Base-by-base conservation (phyloP, 352 stramenopile genomes). In the Ophiocytium majus region DNA sequence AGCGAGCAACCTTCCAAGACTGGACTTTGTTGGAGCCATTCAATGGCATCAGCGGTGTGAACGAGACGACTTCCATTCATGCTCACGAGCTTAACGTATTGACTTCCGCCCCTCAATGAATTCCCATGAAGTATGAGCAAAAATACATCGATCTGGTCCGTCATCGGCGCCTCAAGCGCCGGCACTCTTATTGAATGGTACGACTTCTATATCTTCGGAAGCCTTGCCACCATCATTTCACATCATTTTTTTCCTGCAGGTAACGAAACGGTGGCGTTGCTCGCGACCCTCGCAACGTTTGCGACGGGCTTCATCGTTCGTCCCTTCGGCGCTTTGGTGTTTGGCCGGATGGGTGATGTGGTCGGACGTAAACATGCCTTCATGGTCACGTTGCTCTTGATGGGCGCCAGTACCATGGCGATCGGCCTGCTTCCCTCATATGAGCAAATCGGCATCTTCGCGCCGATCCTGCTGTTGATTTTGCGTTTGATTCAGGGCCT, bases 181-280 rank as follows among this genome's bases (percentile, higher is more conserved):
- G 57, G 57, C 57, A 71, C 57, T 28, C 57, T 71, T 28, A 71
- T 71, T 28, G 57, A 71, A 71, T 71, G 57, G 57, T 71, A 71
- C 28, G 57, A 71, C 57, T 71, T 71, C 57, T 71, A 71, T 71
- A 71, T 71, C 57, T 71, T 71, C 28, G 57, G 57, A 23, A 71
- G 57, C 28, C 28, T 71, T 23, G 57, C 57, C 19, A 71, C 57
- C 19, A 71, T 71, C 57, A 71, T 71, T 71, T 23, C 57, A 23
- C 19, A 28, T 28, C 57, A 71, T 23, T 71, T 71, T 71, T 71
- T 71, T 71, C 57, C 57, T 28, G 28, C 23, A 71, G 57, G 57
- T 28, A 71, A 71, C 28, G 57, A 71, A 28, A 71, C 57, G 19
- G 57, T 71, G 57, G 57, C 57, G 23, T 28, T 71, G 57, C 57